Evolutionary conservation across 2,329 filamentous ascomycete genomes (phyloP), one percentile per base, ranked within the genome.

Genomic region (Stylonectria norvegica): DNA sequence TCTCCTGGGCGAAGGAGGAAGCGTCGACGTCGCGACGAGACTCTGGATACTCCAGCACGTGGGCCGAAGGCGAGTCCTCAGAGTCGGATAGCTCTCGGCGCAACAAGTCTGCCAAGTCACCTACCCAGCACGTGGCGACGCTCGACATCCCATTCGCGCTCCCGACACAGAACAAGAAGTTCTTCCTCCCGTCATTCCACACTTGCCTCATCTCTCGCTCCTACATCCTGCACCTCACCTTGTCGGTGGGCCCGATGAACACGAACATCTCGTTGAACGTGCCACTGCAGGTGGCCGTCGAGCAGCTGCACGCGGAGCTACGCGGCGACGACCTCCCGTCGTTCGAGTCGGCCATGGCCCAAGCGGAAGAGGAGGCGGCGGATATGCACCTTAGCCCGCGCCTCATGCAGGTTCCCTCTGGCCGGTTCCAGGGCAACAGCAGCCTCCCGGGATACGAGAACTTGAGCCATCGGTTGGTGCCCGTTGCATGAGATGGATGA

Each of bases 121-220:
- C 61, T 1, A 45, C 69, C 47, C 59, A 57, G 44, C 66, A 76
- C 53, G 61, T 63, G 1, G 58, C 74, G 1, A 59, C 59, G 4
- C 47, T 80, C 8, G 60, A 67, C 29, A 55, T 81, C 1, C 75
- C 76, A 1, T 62, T 81, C 42, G 55, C 60, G 12, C 56, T 80
- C 20, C 73, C 75, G 4, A 57, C 62, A 7, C 56, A 60, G 19
- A 71, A 68, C 58, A 71, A 67, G 53, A 75, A 71, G 56, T 64
- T 70, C 7, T 76, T 79, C 49, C 47, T 79, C 16, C 77, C 77
- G 0, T 75, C 73, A 5, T 81, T 80, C 54, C 74, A 79, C 62
- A 74, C 72, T 7, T 81, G 77, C 63, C 71, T 80, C 56, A 63
- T 69, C 25, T 75, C 73, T 6, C 71, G 77, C 18, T 69, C 70